Conservation (phyloP, 495 filamentous ascomycete species). For the Chaetomium tenue region DNA sequence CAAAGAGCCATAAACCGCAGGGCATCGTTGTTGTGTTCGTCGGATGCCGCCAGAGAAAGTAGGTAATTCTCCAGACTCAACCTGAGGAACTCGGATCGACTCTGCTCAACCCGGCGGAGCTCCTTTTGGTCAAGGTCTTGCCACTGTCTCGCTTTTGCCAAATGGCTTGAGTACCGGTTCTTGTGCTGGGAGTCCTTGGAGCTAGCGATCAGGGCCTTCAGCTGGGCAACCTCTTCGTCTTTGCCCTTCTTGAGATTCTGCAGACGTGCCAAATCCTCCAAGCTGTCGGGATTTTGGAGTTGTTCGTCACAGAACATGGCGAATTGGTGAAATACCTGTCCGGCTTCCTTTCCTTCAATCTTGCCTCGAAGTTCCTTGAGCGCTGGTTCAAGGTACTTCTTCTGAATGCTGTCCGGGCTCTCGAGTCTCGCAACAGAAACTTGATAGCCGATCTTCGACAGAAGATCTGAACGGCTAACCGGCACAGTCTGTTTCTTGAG, state of each 20-base stretch:
- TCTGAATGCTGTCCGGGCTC: slow-evolving; percentile 85
- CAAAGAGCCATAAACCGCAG: slow-evolving; percentile 94
- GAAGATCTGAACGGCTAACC: slow-evolving; percentile 72
- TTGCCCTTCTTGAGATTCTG: slow-evolving; percentile 78
- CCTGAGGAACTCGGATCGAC: slow-evolving; percentile 74
- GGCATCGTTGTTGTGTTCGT: slow-evolving; percentile 83
- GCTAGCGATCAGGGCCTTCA: slow-evolving; percentile 53
- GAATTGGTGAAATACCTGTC: slow-evolving; percentile 90
- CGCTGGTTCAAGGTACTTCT: slow-evolving; percentile 75
- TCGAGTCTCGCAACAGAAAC: slow-evolving; percentile 91
- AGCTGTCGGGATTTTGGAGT: slow-evolving; percentile 74
- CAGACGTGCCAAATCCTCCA: slow-evolving; percentile 82
- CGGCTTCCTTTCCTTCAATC: slow-evolving; percentile 68
- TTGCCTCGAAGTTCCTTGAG: slow-evolving; percentile 75
- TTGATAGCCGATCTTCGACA: slow-evolving; percentile 84
- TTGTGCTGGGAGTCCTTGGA: slow-evolving; percentile 41
- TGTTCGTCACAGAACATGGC: slow-evolving; percentile 94
- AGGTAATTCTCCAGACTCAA: slow-evolving; percentile 95
- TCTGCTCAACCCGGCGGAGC: slow-evolving; percentile 70
- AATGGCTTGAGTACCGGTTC: slow-evolving; percentile 40
- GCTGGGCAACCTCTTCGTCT: slow-evolving; percentile 67
- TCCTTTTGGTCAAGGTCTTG: slow-evolving; percentile 84
- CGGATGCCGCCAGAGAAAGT: slow-evolving; percentile 74
- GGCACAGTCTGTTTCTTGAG: slow-evolving; percentile 68
- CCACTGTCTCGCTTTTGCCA: slow-evolving; percentile 77